Conservation (phyloP, 2,329 filamentous ascomycete genomes). For the Rugonectria rugulosa region DNA sequence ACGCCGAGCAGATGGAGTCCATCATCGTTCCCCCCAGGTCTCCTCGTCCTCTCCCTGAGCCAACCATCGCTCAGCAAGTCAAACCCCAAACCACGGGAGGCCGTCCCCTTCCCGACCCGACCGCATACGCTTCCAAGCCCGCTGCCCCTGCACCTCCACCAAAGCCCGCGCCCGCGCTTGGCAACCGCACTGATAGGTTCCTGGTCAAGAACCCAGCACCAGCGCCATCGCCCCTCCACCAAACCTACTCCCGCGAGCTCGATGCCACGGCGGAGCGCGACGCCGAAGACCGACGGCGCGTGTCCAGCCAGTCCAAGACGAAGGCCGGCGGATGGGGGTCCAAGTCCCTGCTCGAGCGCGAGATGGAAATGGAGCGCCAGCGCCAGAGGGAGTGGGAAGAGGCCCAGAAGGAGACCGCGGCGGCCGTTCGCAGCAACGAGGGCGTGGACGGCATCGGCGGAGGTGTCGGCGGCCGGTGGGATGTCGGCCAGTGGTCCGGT, state of each 20-base stretch:
- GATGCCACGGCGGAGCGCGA: constrained; percentile 67
- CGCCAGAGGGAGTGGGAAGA: constrained; percentile 83
- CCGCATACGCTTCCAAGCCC: constrained; percentile 28
- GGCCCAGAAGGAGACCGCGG: constrained; percentile 70
- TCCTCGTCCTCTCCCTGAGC: constrained; percentile 54
- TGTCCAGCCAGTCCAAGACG: constrained; percentile 65
- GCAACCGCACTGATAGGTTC: constrained; percentile 65
- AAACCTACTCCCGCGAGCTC: constrained; percentile 63
- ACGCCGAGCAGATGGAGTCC: constrained; percentile 38
- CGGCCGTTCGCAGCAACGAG: constrained; percentile 58
- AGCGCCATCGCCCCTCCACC: constrained; percentile 46
- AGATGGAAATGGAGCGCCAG: constrained; percentile 82
- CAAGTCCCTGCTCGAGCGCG: constrained; percentile 77
- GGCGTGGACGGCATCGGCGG: constrained; percentile 69
- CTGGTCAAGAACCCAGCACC: constrained; percentile 64
- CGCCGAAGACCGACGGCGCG: constrained; percentile 66
- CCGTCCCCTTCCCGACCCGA: constrained; percentile 32
- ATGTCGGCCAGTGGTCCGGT: constrained; percentile 77
- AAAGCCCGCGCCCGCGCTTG: constrained; percentile 33
- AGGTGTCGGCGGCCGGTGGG: constrained; percentile 75
- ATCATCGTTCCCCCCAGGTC: constrained; percentile 37
- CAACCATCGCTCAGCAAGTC: constrained; percentile 38
- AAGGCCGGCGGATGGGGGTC: constrained; percentile 69
- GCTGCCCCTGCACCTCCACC: constrained; percentile 19
- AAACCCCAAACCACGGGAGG: constrained; percentile 49